Conservation (phyloP, 208 protist species). For the Sergeia podlipaevii region DNA sequence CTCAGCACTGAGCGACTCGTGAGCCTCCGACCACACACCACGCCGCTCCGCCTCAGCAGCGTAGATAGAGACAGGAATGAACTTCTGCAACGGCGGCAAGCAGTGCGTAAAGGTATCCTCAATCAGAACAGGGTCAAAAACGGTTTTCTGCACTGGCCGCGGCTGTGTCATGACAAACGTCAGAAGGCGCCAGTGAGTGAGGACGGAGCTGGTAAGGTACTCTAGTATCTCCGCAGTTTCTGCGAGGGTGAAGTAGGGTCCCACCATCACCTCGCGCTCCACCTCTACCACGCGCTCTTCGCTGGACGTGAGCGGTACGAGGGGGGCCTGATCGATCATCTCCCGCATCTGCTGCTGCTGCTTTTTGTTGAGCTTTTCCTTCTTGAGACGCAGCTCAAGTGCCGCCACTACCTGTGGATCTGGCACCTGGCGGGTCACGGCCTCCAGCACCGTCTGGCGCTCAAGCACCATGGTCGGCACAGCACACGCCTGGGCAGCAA, state of each 20-base stretch:
- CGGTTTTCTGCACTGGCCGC: constrained; percentile 12
- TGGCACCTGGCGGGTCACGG: constrained; percentile 29
- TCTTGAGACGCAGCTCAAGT: constrained; percentile 37
- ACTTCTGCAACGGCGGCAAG: constrained; percentile 54
- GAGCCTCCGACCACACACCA: constrained; percentile 29
- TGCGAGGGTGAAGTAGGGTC: constrained; percentile 48
- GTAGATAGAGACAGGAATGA: constrained; percentile 39
- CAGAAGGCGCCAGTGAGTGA: constrained; percentile 70
- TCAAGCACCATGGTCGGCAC: constrained; percentile 30
- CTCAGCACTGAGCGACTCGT: constrained; percentile 10
- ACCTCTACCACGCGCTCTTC: constrained; percentile 27
- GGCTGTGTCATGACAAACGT: constrained; percentile 19
- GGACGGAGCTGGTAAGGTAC: constrained; percentile 45
- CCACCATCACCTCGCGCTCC: constrained; percentile 39
- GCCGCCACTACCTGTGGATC: constrained; percentile 41
- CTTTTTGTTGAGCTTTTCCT: constrained; percentile 48
- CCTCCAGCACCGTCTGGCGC: constrained; percentile 13
- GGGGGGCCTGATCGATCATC: constrained; percentile 29
- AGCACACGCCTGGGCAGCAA: constrained; percentile 46
- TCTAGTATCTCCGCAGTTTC: constrained; percentile 54
- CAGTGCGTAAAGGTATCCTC: constrained; percentile 34
- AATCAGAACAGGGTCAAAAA: constrained; percentile 7
- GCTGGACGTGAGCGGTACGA: constrained; percentile 23
- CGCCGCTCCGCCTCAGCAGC: constrained; percentile 19
- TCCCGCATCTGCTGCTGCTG: constrained; percentile 32